Percentiles rank a stretch among this genome's conserved stretches.
These are phyloP conservation scores for Starmerella vitae DNA, from an alignment of 805 yeast genomes.

Conservation along the genomic window DNA sequence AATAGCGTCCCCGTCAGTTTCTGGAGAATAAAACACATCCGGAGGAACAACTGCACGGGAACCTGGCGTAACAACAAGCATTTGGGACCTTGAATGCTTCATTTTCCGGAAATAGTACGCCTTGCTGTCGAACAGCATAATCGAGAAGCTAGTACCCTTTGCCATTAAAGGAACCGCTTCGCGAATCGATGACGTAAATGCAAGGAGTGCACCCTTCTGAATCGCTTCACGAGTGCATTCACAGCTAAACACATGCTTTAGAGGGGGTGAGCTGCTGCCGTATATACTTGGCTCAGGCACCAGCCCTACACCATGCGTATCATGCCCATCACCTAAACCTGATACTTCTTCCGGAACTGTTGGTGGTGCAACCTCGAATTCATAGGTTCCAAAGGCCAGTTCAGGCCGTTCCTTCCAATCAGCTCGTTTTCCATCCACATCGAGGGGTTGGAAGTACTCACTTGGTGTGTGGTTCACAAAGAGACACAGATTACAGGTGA, in stretches of 20 bases:
- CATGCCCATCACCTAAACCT: not conserved
- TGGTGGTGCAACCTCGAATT: slow-evolving; percentile 52
- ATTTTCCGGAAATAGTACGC: slow-evolving; percentile 45
- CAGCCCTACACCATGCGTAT: not conserved
- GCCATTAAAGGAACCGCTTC: slow-evolving; percentile 30
- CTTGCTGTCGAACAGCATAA: slow-evolving; percentile 61
- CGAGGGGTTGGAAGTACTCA: slow-evolving; percentile 53
- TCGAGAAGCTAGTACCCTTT: slow-evolving; percentile 42
- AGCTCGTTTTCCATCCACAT: slow-evolving; percentile 44
- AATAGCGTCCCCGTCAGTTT: slow-evolving; percentile 2
- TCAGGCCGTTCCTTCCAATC: slow-evolving; percentile 63
- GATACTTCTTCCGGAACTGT: not conserved
- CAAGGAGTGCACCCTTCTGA: slow-evolving; percentile 42
- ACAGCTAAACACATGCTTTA: slow-evolving; percentile 59
- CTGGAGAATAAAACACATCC: slow-evolving; percentile 42
- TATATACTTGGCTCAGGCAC: slow-evolving; percentile 33
- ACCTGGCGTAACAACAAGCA: slow-evolving; percentile 35
- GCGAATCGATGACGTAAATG: slow-evolving; percentile 54
- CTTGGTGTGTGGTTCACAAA: slow-evolving; percentile 55
- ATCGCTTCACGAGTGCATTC: slow-evolving; percentile 53
- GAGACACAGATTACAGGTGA: slow-evolving; percentile 78
- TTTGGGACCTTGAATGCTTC: slow-evolving; percentile 12
- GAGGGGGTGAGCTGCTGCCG: slow-evolving; percentile 32
- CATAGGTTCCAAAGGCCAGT: slow-evolving; percentile 70
- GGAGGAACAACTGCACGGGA: slow-evolving; percentile 52